phyloP scores from a whole-genome alignment of 352 stramenopile genomes.

The Discostella stelligera region DNA sequence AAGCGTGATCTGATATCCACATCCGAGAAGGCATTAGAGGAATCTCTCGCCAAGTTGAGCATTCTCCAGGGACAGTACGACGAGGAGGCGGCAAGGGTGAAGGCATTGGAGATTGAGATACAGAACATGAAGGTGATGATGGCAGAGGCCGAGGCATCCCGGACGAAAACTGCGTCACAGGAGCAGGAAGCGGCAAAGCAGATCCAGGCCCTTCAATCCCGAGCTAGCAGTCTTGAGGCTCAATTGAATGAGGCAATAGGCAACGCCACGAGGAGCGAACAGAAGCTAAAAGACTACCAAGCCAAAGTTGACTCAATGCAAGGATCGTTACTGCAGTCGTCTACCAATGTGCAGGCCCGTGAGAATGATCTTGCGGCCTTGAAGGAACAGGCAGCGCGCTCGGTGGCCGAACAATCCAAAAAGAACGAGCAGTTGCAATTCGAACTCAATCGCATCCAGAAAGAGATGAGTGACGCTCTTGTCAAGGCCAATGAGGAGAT shows the following conservation, averaged over 20 bases:
- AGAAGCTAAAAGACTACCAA: slow-evolving; percentile 52
- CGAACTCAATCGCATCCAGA: slow-evolving; percentile 16
- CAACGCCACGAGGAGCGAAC: slow-evolving; percentile 19
- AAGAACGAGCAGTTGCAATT: slow-evolving; percentile 29
- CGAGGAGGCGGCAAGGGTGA: slow-evolving; percentile 15
- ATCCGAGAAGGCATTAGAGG: slow-evolving; percentile 30
- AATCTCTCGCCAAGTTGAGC: slow-evolving; percentile 29
- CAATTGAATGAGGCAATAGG: slow-evolving; percentile 37
- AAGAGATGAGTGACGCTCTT: slow-evolving; percentile 30
- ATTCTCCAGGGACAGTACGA: slow-evolving; percentile 10
- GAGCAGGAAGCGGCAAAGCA: slow-evolving; percentile 21
- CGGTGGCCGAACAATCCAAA: slow-evolving; percentile 10
- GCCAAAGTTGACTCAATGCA: slow-evolving; percentile 31
- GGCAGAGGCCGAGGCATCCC: slow-evolving; percentile 31
- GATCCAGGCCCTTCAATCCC: slow-evolving; percentile 29
- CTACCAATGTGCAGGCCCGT: slow-evolving; percentile 4
- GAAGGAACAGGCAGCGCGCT: slow-evolving; percentile 15
- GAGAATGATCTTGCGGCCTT: slow-evolving; percentile 24
- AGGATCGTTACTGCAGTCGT: slow-evolving; percentile 29
- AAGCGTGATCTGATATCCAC: slow-evolving; percentile 21
- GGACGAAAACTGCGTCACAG: slow-evolving; percentile 15
- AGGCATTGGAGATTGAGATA: slow-evolving; percentile 29
- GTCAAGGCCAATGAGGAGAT: slow-evolving; percentile 26
- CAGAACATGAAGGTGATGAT: slow-evolving; percentile 15
- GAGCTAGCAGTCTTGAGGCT: slow-evolving; percentile 16